These are phyloP conservation scores for Nannochloris sp. DNA, from an alignment of 139 green algal genomes.

Conservation along the genomic window DNA sequence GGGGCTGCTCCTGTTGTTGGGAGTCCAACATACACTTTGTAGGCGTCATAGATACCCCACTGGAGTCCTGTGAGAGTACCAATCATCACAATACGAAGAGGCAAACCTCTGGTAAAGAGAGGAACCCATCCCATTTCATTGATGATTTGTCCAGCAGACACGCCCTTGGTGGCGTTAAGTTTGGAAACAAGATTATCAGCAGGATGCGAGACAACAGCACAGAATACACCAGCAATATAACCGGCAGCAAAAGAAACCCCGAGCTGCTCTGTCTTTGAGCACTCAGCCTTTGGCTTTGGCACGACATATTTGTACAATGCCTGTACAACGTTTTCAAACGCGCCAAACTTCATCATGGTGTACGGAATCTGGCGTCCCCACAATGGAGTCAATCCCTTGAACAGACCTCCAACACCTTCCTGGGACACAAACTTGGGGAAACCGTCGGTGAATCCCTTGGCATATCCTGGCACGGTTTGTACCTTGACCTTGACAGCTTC, in stretches of 20 bases:
- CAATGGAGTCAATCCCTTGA: constrained; percentile 74
- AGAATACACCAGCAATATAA: constrained; percentile 87
- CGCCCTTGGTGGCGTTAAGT: constrained; percentile 75
- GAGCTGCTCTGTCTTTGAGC: constrained; percentile 85
- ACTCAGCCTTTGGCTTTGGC: constrained; percentile 83
- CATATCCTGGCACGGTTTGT: constrained; percentile 81
- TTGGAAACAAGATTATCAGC: constrained; percentile 93
- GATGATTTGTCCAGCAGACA: constrained; percentile 45
- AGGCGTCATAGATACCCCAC: constrained; percentile 71
- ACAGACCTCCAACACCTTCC: constrained; percentile 52
- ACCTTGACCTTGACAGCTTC: constrained; percentile 96
- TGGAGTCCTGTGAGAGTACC: constrained; percentile 80
- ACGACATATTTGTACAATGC: constrained; percentile 85
- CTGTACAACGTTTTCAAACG: constrained; percentile 84
- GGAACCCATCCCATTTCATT: constrained; percentile 74
- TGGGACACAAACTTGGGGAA: constrained; percentile 73
- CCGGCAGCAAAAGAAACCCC: constrained; percentile 76
- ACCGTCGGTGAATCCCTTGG: constrained; percentile 70
- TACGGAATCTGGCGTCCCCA: constrained; percentile 91
- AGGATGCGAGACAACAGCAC: constrained; percentile 78
- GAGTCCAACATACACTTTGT: constrained; percentile 62
- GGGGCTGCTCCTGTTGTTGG: constrained; percentile 26
- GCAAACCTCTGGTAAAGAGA: constrained; percentile 73
- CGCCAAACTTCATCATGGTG: constrained; percentile 95
- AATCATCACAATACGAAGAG: constrained; percentile 88